phyloP scores from a whole-genome alignment of 2,329 filamentous ascomycete species.

The Ciborinia camelliae region DNA sequence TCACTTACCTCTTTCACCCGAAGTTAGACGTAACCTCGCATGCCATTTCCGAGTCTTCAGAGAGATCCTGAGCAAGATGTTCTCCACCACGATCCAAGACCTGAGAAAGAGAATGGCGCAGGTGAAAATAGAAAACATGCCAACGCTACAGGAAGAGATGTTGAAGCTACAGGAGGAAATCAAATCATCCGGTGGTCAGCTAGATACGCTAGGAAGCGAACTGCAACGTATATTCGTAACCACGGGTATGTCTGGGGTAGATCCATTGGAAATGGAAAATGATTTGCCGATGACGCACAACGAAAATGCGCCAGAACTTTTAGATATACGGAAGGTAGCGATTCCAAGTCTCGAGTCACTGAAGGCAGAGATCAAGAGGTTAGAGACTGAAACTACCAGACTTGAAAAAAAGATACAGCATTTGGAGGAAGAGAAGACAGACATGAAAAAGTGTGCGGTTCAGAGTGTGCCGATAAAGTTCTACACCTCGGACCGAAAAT shows the following conservation, averaged over 20 bases:
- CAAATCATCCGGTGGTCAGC: neutral
- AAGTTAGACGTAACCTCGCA: neutral
- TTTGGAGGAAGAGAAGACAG: neutral
- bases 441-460: neutral
- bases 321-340: neutral
- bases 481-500: neutral
- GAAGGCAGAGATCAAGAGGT: neutral
- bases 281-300: neutral
- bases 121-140: neutral
- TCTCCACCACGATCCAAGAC: neutral
- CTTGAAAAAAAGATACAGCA: neutral
- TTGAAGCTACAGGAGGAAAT: neutral
- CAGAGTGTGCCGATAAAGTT: neutral
- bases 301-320: neutral
- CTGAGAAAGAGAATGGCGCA: neutral
- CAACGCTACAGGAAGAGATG: neutral
- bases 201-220: neutral
- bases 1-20: neutral
- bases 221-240: neutral
- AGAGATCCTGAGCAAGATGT: neutral
- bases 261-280: neutral
- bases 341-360: accelerated
- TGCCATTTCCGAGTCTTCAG: neutral
- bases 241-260: neutral
- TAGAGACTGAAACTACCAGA: neutral